These are phyloP conservation scores for Annulohypoxylon bovei DNA, from an alignment of 495 filamentous ascomycete species.

Conservation along the genomic window DNA sequence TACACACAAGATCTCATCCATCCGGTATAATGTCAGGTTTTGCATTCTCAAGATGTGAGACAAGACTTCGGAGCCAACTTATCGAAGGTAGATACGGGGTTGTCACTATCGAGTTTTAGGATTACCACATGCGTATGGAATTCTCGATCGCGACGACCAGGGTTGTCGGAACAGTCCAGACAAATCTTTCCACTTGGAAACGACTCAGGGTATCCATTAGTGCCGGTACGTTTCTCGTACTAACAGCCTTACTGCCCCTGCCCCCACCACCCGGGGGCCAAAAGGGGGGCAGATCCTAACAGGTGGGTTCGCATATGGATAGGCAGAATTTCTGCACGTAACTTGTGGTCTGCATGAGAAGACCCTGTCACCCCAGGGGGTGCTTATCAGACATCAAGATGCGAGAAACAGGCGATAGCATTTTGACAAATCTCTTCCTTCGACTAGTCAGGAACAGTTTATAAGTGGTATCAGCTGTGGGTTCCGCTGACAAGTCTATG, in stretches of 20 bases:
- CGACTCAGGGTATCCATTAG: constrained; percentile 23
- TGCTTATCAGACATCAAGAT: constrained; percentile 17
- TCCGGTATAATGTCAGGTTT: background rate
- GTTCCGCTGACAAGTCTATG: background rate
- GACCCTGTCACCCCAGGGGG: constrained; percentile 15
- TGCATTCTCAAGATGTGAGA: constrained; percentile 10
- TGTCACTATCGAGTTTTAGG: constrained; percentile 18
- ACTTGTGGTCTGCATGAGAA: constrained; percentile 21
- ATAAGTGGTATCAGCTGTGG: background rate
- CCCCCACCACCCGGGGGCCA: constrained; percentile 28
- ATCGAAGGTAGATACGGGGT: constrained; percentile 15
- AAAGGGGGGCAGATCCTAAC: constrained; percentile 26
- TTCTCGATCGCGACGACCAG: constrained; percentile 12
- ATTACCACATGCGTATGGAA: constrained; percentile 8
- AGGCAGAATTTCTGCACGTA: constrained; percentile 16
- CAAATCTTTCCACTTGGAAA: constrained; percentile 22
- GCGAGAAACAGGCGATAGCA: background rate
- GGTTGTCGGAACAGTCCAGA: constrained; percentile 22
- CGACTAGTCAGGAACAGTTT: background rate
- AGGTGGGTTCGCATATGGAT: constrained; percentile 1
- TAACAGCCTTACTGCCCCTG: constrained; percentile 20
- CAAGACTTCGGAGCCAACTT: background rate
- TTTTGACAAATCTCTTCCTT: constrained; percentile 2
- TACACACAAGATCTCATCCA: background rate
- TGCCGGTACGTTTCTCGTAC: constrained; percentile 23